Percentiles rank a stretch among this genome's conserved stretches.
Conservation (phyloP, 768 basidiomycete species). For the Kwoniella shandongensis region DNA sequence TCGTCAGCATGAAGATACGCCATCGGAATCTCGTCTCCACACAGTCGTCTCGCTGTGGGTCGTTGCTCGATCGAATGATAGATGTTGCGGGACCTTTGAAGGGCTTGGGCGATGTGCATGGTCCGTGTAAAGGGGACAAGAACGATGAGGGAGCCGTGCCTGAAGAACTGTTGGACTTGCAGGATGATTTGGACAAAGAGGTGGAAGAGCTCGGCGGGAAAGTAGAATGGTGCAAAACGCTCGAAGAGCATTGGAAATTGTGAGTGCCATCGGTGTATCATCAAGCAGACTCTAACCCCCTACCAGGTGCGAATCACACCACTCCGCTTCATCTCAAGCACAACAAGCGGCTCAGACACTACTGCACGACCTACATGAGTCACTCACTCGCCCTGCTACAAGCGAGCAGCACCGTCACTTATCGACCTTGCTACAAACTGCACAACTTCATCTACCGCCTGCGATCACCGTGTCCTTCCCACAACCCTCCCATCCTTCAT, state of each 20-base stretch:
- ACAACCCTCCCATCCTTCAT: conserved; percentile 20
- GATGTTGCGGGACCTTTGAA: conserved; percentile 37
- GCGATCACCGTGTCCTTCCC: conserved; percentile 17
- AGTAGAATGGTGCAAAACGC: conserved; percentile 26
- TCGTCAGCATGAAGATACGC: conserved; percentile 31
- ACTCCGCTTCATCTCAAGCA: conserved; percentile 6
- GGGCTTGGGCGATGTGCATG: conserved; percentile 30
- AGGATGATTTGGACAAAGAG: conserved; percentile 37
- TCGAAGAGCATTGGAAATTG: conserved; percentile 32
- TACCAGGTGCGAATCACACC: conserved; percentile 20
- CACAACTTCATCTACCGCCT: conserved; percentile 1
- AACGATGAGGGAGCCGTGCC: conserved; percentile 28
- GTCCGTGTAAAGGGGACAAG: conserved; percentile 14
- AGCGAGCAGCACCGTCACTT: conserved; percentile 19
- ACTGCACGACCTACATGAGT: conserved; percentile 1
- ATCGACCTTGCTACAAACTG: neutral
- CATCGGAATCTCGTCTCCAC: conserved; percentile 23
- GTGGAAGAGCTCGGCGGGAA: conserved; percentile 14
- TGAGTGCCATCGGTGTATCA: conserved; percentile 12
- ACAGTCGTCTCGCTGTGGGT: conserved; percentile 18
- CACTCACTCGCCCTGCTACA: conserved; percentile 17
- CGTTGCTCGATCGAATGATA: conserved; percentile 40
- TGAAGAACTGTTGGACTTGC: conserved; percentile 39
- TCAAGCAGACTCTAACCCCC: neutral
- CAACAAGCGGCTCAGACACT: conserved; percentile 5